A percentile compares a stretch with the other conserved stretches of the same genome.
Conservation (phyloP, 2,329 filamentous ascomycete genomes). For the Tolypocladium inflatum region DNA sequence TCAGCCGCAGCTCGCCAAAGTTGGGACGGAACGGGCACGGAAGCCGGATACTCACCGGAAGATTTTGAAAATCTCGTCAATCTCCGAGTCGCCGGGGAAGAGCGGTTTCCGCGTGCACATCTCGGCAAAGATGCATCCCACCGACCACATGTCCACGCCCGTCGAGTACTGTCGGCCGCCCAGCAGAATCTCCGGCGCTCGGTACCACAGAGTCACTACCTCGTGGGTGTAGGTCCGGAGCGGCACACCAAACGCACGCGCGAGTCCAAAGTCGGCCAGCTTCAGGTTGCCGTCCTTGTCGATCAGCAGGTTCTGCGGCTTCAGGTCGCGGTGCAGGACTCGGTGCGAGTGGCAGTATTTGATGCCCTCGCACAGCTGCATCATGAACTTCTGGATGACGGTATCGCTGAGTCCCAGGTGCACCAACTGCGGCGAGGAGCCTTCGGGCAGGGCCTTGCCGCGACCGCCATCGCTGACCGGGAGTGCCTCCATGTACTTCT, state of each 20-base stretch:
- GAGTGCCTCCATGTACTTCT: slow-evolving; percentile 92
- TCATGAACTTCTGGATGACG: slow-evolving; percentile 91
- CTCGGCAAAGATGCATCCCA: slow-evolving; percentile 90
- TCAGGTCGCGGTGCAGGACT: slow-evolving; percentile 78
- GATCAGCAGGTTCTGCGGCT: slow-evolving; percentile 85
- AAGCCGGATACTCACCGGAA: slow-evolving; percentile 56
- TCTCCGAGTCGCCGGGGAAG: slow-evolving; percentile 78
- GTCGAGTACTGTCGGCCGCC: slow-evolving; percentile 89
- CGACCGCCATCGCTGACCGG: slow-evolving; percentile 77
- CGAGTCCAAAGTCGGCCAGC: slow-evolving; percentile 82
- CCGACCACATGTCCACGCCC: slow-evolving; percentile 93
- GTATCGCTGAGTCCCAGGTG: slow-evolving; percentile 64
- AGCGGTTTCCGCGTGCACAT: slow-evolving; percentile 92
- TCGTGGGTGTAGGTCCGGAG: slow-evolving; percentile 90
- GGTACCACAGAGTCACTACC: slow-evolving; percentile 91
- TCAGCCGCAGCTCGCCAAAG: not conserved
- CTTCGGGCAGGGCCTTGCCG: slow-evolving; percentile 76
- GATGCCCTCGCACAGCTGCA: slow-evolving; percentile 74
- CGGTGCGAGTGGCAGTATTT: slow-evolving; percentile 85
- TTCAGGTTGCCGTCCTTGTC: slow-evolving; percentile 82
- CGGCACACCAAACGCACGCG: slow-evolving; percentile 83
- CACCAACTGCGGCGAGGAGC: slow-evolving; percentile 53
- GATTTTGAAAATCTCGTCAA: slow-evolving; percentile 36
- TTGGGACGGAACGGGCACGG: not conserved
- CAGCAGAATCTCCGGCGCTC: slow-evolving; percentile 80